Conservation (phyloP, 2,329 filamentous ascomycete genomes). For the Neospermospora avenae region DNA sequence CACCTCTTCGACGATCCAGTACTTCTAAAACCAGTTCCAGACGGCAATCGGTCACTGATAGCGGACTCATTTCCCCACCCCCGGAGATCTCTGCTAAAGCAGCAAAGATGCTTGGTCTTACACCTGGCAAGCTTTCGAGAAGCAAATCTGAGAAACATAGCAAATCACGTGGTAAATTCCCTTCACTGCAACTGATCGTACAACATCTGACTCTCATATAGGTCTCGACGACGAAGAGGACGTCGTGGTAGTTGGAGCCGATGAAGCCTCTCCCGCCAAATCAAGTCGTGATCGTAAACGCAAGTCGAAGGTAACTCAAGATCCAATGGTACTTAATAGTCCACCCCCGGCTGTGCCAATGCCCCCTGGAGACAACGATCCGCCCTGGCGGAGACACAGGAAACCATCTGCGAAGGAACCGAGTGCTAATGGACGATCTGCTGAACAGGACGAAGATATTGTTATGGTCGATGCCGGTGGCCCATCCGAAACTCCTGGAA, state of each 20-base stretch:
- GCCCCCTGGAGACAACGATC: constrained; percentile 31
- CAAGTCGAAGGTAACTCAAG: constrained; percentile 42
- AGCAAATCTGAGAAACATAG: constrained; percentile 46
- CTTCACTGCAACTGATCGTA: not conserved
- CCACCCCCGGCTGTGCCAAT: constrained; percentile 34
- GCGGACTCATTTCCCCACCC: constrained; percentile 67
- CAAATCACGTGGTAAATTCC: constrained; percentile 41
- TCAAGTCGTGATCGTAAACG: constrained; percentile 40
- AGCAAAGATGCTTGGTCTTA: constrained; percentile 69
- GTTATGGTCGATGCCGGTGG: constrained; percentile 53
- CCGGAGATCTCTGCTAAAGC: constrained; percentile 70
- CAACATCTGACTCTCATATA: constrained; percentile 22
- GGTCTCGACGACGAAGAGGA: constrained; percentile 46
- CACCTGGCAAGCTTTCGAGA: constrained; percentile 44
- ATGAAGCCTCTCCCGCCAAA: constrained; percentile 47
- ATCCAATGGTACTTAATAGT: constrained; percentile 22
- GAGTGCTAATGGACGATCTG: constrained; percentile 42
- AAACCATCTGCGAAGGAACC: constrained; percentile 26
- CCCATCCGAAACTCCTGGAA: constrained; percentile 38
- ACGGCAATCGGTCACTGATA: constrained; percentile 64
- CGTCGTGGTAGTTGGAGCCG: constrained; percentile 44
- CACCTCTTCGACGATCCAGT: constrained; percentile 60
- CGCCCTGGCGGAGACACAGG: constrained; percentile 28
- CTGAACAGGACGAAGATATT: constrained; percentile 61
- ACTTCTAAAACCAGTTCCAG: constrained; percentile 58